A percentile compares a stretch with the other conserved stretches of the same genome.
Evolutionary conservation across 805 yeast genomes (phyloP).

Genomic region (Brettanomyces nanus): DNA sequence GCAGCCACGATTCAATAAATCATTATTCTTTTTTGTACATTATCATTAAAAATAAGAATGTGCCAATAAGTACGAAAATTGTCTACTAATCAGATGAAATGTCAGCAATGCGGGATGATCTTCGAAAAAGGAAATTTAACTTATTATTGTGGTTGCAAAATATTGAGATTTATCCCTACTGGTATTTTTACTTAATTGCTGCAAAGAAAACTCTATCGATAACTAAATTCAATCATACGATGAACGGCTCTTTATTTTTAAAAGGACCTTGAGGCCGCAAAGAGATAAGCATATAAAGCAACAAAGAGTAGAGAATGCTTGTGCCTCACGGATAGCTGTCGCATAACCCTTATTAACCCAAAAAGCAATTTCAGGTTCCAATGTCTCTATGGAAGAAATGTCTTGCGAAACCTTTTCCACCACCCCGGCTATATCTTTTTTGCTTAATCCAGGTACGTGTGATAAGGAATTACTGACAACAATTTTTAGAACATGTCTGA

Average conservation of each 20-base stretch:
- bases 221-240: too few relatives aligned
- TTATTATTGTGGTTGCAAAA: too few relatives aligned
- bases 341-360: neutral
- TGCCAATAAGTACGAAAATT: too few relatives aligned
- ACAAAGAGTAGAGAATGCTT: neutral
- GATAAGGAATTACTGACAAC: neutral
- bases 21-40: too few relatives aligned
- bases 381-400: neutral
- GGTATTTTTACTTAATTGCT: too few relatives aligned
- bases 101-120: too few relatives aligned
- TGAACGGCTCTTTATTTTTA: neutral
- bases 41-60: too few relatives aligned
- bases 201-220: too few relatives aligned
- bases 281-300: neutral
- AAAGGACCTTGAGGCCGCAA: neutral
- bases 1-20: too few relatives aligned
- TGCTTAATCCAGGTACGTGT: neutral
- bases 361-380: neutral
- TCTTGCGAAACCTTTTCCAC: neutral
- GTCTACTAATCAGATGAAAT: too few relatives aligned
- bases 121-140: too few relatives aligned
- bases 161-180: too few relatives aligned
- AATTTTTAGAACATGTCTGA: slow-evolving; percentile 6
- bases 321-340: neutral
- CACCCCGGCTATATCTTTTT: neutral